phyloP scores from a whole-genome alignment of 148 eudicot genomes.

The Amaranthus hypochondriacus region DNA sequence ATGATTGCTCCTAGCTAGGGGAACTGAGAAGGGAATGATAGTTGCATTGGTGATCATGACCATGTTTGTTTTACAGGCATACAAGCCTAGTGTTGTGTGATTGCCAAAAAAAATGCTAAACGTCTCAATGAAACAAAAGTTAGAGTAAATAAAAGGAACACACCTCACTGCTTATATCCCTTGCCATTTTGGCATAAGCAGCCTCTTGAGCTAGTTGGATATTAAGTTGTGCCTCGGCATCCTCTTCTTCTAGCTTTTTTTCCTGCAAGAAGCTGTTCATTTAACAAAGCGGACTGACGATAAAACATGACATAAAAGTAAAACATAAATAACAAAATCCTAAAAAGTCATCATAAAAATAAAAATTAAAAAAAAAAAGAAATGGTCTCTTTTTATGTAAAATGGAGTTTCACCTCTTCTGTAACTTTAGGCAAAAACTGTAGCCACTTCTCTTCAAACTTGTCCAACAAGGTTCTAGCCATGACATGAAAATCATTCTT shows the following conservation, averaged over 20 bases:
- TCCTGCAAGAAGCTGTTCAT: slow-evolving; percentile 32
- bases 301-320: no score
- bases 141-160: no score
- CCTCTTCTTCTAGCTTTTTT: slow-evolving; percentile 48
- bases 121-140: no score
- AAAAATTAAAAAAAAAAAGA: no score
- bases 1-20: no score
- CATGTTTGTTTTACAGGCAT: background rate
- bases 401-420: slow-evolving; percentile 53
- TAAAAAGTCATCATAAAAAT: no score
- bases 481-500: slow-evolving; percentile 53
- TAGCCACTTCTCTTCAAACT: slow-evolving; percentile 83
- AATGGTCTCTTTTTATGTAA: no score
- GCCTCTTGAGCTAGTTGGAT: slow-evolving; percentile 10
- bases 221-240: slow-evolving; percentile 25
- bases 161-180: slow-evolving; percentile 48
- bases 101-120: no score
- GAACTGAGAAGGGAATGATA: no score
- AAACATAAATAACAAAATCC: background rate
- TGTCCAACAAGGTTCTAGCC: slow-evolving; percentile 58
- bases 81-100: background rate
- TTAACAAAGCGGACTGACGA: no score
- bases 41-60: no score
- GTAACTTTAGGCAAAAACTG: slow-evolving; percentile 63
- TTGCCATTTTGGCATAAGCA: slow-evolving; percentile 56